Evolutionary conservation across 2,329 filamentous ascomycete species (phyloP).

Genomic region (Trichoderma sp.): DNA sequence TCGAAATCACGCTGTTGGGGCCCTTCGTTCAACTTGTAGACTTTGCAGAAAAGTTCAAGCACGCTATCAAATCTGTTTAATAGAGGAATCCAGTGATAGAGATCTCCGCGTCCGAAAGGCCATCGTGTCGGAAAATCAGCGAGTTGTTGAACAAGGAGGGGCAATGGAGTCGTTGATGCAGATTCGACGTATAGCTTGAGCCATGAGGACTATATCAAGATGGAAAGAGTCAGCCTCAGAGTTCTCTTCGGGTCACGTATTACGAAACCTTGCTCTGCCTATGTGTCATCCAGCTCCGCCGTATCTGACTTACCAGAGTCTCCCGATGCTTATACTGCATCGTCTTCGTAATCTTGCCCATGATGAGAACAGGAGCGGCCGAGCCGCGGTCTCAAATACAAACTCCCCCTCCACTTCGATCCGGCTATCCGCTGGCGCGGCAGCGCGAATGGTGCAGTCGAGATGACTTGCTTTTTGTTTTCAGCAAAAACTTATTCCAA

Average conservation of each 20-base stretch:
- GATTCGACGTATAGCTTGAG: conserved; percentile 78
- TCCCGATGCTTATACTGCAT: conserved; percentile 70
- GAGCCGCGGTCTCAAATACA: conserved; percentile 55
- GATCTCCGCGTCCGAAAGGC: conserved; percentile 92
- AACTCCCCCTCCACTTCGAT: conserved; percentile 63
- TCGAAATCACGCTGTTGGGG: conserved; percentile 80
- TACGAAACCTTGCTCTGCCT: neutral
- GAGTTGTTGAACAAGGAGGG: conserved; percentile 76
- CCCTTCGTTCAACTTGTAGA: conserved; percentile 78
- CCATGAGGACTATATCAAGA: conserved; percentile 72
- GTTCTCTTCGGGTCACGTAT: neutral
- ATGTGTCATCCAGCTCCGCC: neutral
- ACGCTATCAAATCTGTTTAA: conserved; percentile 92
- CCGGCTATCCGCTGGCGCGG: conserved; percentile 46
- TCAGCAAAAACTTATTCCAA: neutral
- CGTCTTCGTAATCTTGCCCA: conserved; percentile 71
- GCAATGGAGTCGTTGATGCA: conserved; percentile 70
- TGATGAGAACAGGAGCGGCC: conserved; percentile 62
- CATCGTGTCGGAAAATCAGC: conserved; percentile 82
- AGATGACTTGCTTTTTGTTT: conserved; percentile 36
- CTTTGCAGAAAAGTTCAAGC: conserved; percentile 77
- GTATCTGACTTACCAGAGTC: conserved; percentile 58
- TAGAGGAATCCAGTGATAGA: conserved; percentile 97
- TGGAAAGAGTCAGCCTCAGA: conserved; percentile 2
- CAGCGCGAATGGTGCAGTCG: conserved; percentile 44